These are phyloP conservation scores for Tetrahymena thermophila DNA, from an alignment of 73 alveolate species.

Conservation along the genomic window DNA sequence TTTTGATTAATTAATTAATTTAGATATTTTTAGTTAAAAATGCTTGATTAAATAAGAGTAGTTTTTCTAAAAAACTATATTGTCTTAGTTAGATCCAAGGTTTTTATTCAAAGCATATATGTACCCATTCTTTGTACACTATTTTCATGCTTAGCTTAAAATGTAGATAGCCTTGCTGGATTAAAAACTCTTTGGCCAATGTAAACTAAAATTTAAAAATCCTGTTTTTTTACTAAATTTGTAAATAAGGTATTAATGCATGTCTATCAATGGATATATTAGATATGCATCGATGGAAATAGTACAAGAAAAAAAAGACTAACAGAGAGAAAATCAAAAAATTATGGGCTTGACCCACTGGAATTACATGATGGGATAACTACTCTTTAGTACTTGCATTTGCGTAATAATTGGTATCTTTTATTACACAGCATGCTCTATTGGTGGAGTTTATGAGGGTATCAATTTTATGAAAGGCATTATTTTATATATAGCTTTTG, in stretches of 20 bases:
- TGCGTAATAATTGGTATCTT: background rate
- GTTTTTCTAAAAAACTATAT: background rate
- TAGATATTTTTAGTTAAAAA: background rate
- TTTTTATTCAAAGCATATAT: background rate
- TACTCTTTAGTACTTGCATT: background rate
- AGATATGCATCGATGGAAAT: background rate
- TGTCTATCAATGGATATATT: background rate
- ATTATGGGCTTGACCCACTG: background rate
- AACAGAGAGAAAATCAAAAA: background rate
- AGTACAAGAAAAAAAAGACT: background rate
- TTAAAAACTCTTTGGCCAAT: background rate
- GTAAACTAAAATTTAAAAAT: background rate
- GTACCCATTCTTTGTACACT: background rate
- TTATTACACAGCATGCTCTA: background rate
- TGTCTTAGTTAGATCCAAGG: background rate
- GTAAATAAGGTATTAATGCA: background rate
- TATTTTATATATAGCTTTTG: background rate
- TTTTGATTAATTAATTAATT: background rate
- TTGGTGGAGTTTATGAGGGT: background rate
- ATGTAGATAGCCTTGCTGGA: background rate
- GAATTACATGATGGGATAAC: background rate
- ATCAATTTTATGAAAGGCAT: background rate
- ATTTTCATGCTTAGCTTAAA: background rate
- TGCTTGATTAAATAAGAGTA: background rate
- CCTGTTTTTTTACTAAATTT: background rate